These are phyloP conservation scores for Neonothopanus nambi DNA, from an alignment of 1,284 basidiomycete genomes.

Conservation along the genomic window DNA sequence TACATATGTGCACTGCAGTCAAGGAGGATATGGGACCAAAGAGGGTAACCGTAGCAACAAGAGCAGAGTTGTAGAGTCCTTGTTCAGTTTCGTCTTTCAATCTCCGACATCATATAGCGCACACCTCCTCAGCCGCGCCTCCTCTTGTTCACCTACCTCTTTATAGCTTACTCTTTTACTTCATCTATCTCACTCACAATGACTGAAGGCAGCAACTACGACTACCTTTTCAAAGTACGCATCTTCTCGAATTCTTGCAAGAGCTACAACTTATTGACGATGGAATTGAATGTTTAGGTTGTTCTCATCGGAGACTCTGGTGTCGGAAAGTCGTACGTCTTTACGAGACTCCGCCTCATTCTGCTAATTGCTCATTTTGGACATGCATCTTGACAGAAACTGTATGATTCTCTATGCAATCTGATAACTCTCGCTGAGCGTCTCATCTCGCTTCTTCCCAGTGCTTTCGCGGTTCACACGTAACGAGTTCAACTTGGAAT, in stretches of 20 bases:
- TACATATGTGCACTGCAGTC: too few relatives aligned
- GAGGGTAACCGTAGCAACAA: too few relatives aligned
- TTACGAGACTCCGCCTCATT: slow-evolving; percentile 16
- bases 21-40: too few relatives aligned
- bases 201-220: slow-evolving; percentile 91
- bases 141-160: slow-evolving; percentile 7
- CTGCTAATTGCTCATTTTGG: slow-evolving; percentile 23
- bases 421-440: too few relatives aligned
- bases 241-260: neutral
- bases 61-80: too few relatives aligned
- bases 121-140: neutral
- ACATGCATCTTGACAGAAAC: slow-evolving; percentile 30
- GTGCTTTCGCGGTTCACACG: slow-evolving; percentile 96
- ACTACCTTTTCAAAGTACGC: slow-evolving; percentile 92
- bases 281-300: slow-evolving; percentile 53
- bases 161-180: neutral
- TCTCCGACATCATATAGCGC: neutral
- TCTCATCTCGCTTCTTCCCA: slow-evolving; percentile 25
- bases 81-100: neutral
- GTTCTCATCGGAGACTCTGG: slow-evolving; percentile 99
- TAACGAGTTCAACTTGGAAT: slow-evolving; percentile 99
- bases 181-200: slow-evolving; percentile 40
- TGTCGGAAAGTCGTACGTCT: slow-evolving; percentile 93
- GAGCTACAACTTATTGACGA: too few relatives aligned
- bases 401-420: slow-evolving; percentile 27